These are phyloP conservation scores for Tetracladium marchalianum DNA, from an alignment of 495 filamentous ascomycete species.

Conservation along the genomic window DNA sequence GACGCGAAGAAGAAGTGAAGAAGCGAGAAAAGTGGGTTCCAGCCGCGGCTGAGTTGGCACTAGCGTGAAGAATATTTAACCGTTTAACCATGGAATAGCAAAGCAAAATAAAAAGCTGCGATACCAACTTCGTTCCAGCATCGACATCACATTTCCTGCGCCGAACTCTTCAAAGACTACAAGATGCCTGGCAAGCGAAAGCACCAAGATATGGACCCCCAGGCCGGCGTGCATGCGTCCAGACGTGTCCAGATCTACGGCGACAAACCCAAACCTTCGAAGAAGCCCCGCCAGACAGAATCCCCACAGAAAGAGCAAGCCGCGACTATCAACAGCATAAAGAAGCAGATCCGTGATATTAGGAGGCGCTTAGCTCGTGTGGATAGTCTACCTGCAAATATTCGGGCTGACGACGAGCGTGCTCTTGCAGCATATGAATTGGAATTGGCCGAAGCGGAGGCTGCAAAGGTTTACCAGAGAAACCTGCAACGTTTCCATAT, in stretches of 20 bases:
- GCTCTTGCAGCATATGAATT: conserved; percentile 67
- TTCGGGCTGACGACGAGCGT: conserved; percentile 67
- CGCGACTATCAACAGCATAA: conserved; percentile 36
- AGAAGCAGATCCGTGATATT: conserved; percentile 42
- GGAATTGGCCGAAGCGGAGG: conserved; percentile 48
- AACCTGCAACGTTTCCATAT: conserved; percentile 90
- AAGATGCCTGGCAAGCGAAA: conserved; percentile 27
- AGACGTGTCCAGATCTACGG: conserved; percentile 16
- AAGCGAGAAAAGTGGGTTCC: too few species aligned
- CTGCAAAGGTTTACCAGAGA: conserved; percentile 50
- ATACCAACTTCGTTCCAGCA: too few species aligned
- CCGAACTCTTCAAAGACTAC: neutral
- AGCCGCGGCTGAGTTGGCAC: too few species aligned
- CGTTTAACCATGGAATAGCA: too few species aligned
- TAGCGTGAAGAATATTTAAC: too few species aligned
- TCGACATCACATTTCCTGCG: too few species aligned
- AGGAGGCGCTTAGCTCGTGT: conserved; percentile 24
- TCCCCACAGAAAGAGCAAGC: conserved; percentile 26
- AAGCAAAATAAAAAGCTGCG: too few species aligned
- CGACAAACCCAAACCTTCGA: conserved; percentile 13
- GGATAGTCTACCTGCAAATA: conserved; percentile 60
- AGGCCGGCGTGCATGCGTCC: conserved; percentile 15
- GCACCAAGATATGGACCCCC: conserved; percentile 55
- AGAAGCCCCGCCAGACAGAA: conserved; percentile 21
- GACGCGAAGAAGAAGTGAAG: too few species aligned